Evolutionary conservation across 176 grass and related monocot species (phyloP).

Genomic region (Aegilops bicornis): DNA sequence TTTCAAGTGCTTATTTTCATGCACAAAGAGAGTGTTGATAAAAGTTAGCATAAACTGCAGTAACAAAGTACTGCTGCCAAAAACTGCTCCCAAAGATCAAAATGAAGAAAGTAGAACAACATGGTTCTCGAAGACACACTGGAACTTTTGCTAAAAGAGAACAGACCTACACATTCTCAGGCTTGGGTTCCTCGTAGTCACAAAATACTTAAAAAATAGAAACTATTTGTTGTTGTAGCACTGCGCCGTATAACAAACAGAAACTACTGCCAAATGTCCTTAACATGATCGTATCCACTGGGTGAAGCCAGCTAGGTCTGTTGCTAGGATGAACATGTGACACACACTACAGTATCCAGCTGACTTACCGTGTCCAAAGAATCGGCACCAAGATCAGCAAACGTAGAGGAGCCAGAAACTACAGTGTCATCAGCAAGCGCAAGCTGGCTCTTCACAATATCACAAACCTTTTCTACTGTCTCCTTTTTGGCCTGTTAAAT

Average conservation of each 20-base stretch:
- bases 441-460: conserved; percentile 64
- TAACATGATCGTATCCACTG: neutral
- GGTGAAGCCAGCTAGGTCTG: neutral
- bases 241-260: neutral
- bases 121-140: neutral
- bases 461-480: conserved; percentile 53
- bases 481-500: conserved; percentile 63
- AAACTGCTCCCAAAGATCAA: neutral
- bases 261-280: neutral
- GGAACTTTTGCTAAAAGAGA: neutral
- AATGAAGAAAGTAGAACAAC: neutral
- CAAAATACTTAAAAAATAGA: neutral
- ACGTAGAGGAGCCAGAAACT: conserved; percentile 49
- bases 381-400: conserved; percentile 66
- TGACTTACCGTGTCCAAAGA: conserved; percentile 67
- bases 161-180: neutral
- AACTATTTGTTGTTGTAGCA: neutral
- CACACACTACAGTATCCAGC: neutral
- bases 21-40: neutral
- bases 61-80: neutral
- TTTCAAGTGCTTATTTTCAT: neutral
- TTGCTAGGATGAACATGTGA: neutral
- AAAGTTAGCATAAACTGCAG: conserved; percentile 7
- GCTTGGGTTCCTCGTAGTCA: neutral
- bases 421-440: conserved; percentile 31